Evolutionary conservation across 2,329 filamentous ascomycete species (phyloP), one percentile per base, ranked within the genome.

Genomic region (Fulvia fulva): DNA sequence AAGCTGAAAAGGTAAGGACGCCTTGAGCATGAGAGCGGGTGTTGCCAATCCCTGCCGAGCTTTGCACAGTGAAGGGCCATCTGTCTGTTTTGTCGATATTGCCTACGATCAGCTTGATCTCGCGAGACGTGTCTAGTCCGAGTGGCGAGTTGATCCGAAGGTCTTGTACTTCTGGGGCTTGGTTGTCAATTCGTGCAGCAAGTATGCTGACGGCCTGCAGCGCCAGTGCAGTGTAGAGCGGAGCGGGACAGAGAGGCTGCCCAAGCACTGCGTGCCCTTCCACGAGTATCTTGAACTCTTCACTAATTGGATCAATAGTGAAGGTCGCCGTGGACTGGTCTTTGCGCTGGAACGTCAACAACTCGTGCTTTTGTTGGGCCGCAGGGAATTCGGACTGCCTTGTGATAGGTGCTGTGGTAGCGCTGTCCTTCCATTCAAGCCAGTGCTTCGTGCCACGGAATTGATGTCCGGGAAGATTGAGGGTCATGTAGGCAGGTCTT

Each of bases 381-480:
- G 12, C 11, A 26, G 11, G 19, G 16, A 19, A 5, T 14, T 43
- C 21, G 3, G 5, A 4, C 8, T 16, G n/a, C 12, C 23, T 16
- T 37, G 28, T 9, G 49, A 23, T 28, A 5, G 49, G 32, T 16
- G 21, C 25, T 9, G n/a, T 12, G 16, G 41, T 41, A 16, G 5
- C 25, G 19, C 9, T 14, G 16, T 25, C 43, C 11, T 47, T 34
- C 41, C 43, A 43, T 4, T 26, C 22, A 3, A 55, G 23, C 44
- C 53, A 55, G n/a, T 50, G 53, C n/a, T 45, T 34, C 16, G 44
- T 50, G 28, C 23, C 28, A 4, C 49, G 23, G 11, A 30, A 55
- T 23, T 46, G 22, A 50, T 55, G 49, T 41, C 44, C 23, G 2
- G 53, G 45, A 6, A 55, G 45, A 12, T 14, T 21, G 11, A 55